Base-by-base conservation (phyloP, 768 basidiomycete genomes). In the Termitomyces sp. region DNA sequence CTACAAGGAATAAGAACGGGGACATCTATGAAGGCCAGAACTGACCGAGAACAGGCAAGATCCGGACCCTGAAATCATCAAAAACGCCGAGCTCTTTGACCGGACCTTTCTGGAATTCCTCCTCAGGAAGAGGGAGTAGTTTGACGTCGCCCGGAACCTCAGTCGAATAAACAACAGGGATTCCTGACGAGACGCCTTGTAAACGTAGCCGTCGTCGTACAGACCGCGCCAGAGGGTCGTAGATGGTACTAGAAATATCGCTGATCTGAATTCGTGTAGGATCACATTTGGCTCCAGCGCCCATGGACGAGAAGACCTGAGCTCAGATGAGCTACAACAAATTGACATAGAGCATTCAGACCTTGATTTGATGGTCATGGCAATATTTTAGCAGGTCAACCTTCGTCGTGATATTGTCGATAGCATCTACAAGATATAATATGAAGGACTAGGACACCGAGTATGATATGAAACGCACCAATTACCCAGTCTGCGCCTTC, bases 221-320 rank as follows among this genome's bases (percentile, higher is more conserved):
- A 22, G 91, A 83, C 57, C 95, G 88, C 24, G 97, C 97, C 18
- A 99, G 83, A 4, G 95, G 95, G 71, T 98, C 97, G 67, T 98
- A 96, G 40, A 92, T 81, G 0, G 97, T 98, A 57, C 79, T 78
- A 2, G 95, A 94, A 64, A 98, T 93, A 73, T 98, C 96, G 62
- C 88, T 89, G 56, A 98, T 97, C 71, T 98, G 95, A 26, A 99
- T 84, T 40, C 94, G 85, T 1, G 95, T 96, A 0, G 97, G 95
- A 71, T 99, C 97, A 65, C 82, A 83, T 74, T 98, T 99, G 14
- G 95, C 90, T 13, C 95, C 88, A 4, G 95, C 92, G 30, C 97
- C 97, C 94, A 99, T 97, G 26, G 94, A 94, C 0, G 95, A 93
- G 72, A 98, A 97, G 18, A 95, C 89, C 89, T 91, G 61, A n/a